A percentile compares a stretch with the other conserved stretches of the same genome.
phyloP scores from a whole-genome alignment of 169 alveolate species.

The Plasmodium falciparum region DNA sequence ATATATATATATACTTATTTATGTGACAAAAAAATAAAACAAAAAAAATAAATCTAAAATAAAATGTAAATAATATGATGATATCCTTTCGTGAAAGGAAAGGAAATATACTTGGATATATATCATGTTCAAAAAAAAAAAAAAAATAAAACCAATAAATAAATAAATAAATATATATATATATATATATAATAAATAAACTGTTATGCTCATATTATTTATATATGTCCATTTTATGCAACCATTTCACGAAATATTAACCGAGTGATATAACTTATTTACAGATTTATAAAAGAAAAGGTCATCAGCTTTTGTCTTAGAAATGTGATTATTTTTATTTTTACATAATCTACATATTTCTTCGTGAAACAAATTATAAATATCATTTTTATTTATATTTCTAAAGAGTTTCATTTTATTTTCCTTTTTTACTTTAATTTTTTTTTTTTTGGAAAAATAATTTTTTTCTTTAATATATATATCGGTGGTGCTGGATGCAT shows the following conservation, averaged over 20 bases:
- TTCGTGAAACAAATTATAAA: slow-evolving; percentile 50
- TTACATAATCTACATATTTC: slow-evolving; percentile 53
- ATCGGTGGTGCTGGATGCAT: slow-evolving; percentile 50
- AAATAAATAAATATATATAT: not conserved
- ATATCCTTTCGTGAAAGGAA: no score
- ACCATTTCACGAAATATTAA: slow-evolving; percentile 1
- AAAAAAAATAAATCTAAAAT: no score
- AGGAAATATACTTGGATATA: not conserved
- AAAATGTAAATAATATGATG: no score
- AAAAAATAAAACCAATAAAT: not conserved
- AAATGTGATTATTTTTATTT: slow-evolving; percentile 35
- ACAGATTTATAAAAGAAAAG: slow-evolving; percentile 72
- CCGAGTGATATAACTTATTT: slow-evolving; percentile 29
- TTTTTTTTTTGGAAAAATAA: slow-evolving; percentile 54
- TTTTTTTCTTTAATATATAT: slow-evolving; percentile 50
- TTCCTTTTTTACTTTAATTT: slow-evolving; percentile 62
- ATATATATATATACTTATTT: no score
- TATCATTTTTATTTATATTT: slow-evolving; percentile 70
- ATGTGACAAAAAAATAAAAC: no score
- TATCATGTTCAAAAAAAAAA: not conserved
- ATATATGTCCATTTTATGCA: not conserved
- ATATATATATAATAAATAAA: not conserved
- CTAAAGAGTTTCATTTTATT: slow-evolving; percentile 69
- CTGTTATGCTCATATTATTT: not conserved
- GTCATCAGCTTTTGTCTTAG: slow-evolving; percentile 53